Conservation (phyloP, 345 rosid species). For the Lenwebbia sp. region DNA sequence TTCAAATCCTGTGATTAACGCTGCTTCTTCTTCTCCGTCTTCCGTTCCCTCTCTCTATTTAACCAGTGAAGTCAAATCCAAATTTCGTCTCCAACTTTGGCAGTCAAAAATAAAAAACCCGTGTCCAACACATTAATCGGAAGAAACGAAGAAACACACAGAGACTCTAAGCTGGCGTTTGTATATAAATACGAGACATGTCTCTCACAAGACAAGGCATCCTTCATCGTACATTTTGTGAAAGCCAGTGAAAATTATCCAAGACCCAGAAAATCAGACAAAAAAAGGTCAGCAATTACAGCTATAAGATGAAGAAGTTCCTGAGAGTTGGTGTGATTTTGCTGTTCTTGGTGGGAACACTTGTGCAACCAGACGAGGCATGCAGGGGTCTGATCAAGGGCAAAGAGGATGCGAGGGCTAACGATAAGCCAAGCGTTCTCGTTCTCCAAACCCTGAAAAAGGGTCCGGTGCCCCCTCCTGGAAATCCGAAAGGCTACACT, state of each 20-base stretch:
- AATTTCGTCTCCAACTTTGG: background rate
- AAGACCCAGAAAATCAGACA: background rate
- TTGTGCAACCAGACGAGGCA: background rate
- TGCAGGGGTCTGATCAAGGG: background rate
- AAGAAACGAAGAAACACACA: background rate
- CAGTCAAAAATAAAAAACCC: background rate
- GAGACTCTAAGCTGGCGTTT: background rate
- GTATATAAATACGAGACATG: background rate
- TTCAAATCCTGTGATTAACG: background rate
- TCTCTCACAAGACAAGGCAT: background rate
- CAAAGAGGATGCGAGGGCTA: background rate
- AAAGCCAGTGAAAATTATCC: background rate
- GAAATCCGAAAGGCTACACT: background rate
- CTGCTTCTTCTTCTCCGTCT: background rate
- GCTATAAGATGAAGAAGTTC: background rate
- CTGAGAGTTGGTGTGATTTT: background rate
- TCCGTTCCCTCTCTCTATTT: background rate
- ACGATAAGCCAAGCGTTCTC: background rate
- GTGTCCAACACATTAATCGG: background rate
- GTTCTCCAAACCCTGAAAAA: background rate
- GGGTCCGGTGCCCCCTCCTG: background rate
- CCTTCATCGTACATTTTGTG: background rate
- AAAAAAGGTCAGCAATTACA: background rate
- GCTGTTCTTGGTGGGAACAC: background rate
- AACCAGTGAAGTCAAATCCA: background rate